A percentile compares a stretch with the other conserved stretches of the same genome.
phyloP scores from a whole-genome alignment of 805 yeast species.

The Wickerhamiella bombiphila region DNA sequence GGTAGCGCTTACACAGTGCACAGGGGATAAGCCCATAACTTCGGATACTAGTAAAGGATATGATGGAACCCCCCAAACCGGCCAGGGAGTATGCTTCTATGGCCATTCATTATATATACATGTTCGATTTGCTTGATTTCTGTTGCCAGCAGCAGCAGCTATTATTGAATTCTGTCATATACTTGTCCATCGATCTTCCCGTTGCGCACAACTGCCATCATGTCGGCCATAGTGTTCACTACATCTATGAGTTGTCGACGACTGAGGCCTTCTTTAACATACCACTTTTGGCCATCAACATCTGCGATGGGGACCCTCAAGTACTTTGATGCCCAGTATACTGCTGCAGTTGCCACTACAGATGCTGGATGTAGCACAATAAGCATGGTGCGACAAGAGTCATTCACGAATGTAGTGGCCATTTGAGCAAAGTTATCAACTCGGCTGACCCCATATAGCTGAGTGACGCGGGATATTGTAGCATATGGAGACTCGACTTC shows the following conservation, averaged over 20 bases:
- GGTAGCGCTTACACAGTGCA: too few relatives aligned
- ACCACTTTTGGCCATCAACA: slow-evolving; percentile 14
- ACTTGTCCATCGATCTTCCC: slow-evolving; percentile 15
- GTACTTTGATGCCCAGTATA: slow-evolving; percentile 23
- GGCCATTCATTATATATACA: too few relatives aligned
- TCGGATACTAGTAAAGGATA: too few relatives aligned
- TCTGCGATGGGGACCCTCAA: slow-evolving; percentile 5
- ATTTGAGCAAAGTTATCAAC: slow-evolving; percentile 9
- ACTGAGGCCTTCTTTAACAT: slow-evolving; percentile 3
- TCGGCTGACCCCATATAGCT: background rate
- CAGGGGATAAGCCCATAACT: too few relatives aligned
- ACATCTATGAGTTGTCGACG: slow-evolving; percentile 9
- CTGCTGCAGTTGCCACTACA: slow-evolving; percentile 27
- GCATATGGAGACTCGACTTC: slow-evolving; percentile 28
- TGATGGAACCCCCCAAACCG: too few relatives aligned
- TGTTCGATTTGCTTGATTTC: too few relatives aligned
- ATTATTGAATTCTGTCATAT: slow-evolving; percentile 13
- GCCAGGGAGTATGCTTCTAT: too few relatives aligned
- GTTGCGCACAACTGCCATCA: slow-evolving; percentile 12
- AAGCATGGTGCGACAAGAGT: slow-evolving; percentile 26
- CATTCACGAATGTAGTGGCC: slow-evolving; percentile 23
- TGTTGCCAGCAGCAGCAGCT: too few relatives aligned
- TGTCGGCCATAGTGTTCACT: slow-evolving; percentile 17
- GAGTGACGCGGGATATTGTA: slow-evolving; percentile 8
- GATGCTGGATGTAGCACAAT: slow-evolving; percentile 21